These are phyloP conservation scores for Metahyphopichia silvanorum DNA, from an alignment of 805 yeast species.

Conservation along the genomic window DNA sequence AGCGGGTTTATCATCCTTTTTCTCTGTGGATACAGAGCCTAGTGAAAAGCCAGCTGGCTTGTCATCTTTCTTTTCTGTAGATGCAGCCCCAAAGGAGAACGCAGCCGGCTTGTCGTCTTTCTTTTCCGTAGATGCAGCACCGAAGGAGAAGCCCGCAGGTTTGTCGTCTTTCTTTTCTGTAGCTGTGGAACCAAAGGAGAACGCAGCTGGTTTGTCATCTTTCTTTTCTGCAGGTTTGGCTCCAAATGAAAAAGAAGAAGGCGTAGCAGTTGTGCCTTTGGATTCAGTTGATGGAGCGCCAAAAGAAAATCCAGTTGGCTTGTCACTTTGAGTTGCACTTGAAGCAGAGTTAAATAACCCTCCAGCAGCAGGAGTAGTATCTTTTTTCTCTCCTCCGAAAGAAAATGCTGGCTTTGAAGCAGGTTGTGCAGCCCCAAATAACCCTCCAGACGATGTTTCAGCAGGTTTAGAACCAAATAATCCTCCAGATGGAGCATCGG, in stretches of 20 bases:
- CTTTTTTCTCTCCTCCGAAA: constrained; percentile 5
- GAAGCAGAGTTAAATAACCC: constrained; percentile 18
- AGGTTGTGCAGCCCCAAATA: constrained; percentile 3
- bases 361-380: constrained; percentile 7
- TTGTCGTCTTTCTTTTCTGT: constrained; percentile 7
- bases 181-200: constrained; percentile 16
- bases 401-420: constrained; percentile 2
- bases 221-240: constrained; percentile 10
- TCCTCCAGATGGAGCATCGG: constrained; percentile 6
- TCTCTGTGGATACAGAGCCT: constrained; percentile 14
- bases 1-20: constrained; percentile 15
- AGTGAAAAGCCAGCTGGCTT: constrained; percentile 8
- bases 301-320: constrained; percentile 7
- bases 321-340: constrained; percentile 4
- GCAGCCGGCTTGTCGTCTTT: constrained; percentile 9
- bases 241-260: constrained; percentile 10
- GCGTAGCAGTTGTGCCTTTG: constrained; percentile 13
- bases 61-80: no score
- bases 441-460: background rate
- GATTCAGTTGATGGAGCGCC: constrained; percentile 16
- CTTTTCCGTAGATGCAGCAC: constrained; percentile 7
- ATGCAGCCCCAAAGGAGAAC: constrained; percentile 16
- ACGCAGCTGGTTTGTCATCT: constrained; percentile 15
- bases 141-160: constrained; percentile 8
- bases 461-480: constrained; percentile 5